Percentiles rank a stretch among this genome's conserved stretches.
phyloP scores from a whole-genome alignment of 495 filamentous ascomycete genomes.

The Hyaloscypha hepaticicola region DNA sequence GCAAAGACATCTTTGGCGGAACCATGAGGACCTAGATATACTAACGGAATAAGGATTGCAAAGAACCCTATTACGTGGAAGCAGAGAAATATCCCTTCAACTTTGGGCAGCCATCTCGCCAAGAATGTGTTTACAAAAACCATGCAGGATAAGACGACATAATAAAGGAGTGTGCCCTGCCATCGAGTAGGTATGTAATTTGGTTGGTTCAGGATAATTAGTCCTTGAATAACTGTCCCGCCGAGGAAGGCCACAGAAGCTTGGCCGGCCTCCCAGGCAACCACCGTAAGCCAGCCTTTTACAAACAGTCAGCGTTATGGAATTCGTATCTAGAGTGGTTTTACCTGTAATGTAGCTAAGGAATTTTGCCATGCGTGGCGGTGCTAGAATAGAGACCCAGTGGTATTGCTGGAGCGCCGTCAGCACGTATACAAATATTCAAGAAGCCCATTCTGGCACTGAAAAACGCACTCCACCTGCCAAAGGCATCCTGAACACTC shows the following conservation, averaged over 20 bases:
- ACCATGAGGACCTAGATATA: slow-evolving; percentile 33
- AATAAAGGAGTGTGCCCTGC: slow-evolving; percentile 50
- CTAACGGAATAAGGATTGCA: slow-evolving; percentile 45
- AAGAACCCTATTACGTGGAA: slow-evolving; percentile 50
- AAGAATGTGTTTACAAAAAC: slow-evolving; percentile 34
- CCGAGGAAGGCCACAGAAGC: slow-evolving; percentile 13
- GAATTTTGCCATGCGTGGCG: slow-evolving; percentile 28
- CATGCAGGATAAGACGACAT: slow-evolving; percentile 40
- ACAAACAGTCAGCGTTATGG: neutral
- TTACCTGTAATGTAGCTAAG: slow-evolving; percentile 14
- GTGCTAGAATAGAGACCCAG: slow-evolving; percentile 40
- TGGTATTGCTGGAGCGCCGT: slow-evolving; percentile 16
- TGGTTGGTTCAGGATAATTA: slow-evolving; percentile 29
- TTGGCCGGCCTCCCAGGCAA: slow-evolving; percentile 20
- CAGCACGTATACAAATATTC: neutral
- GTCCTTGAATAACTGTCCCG: slow-evolving; percentile 25
- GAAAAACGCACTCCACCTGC: neutral
- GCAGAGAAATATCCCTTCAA: slow-evolving; percentile 43
- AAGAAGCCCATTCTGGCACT: neutral
- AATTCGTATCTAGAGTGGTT: neutral
- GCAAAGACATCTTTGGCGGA: slow-evolving; percentile 44
- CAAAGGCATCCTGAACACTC: slow-evolving; percentile 4
- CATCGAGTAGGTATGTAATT: slow-evolving; percentile 41
- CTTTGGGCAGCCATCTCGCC: slow-evolving; percentile 39
- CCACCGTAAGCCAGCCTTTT: slow-evolving; percentile 23